phyloP scores from a whole-genome alignment of 345 rosid genomes.

The Excoecaria agallocha region DNA sequence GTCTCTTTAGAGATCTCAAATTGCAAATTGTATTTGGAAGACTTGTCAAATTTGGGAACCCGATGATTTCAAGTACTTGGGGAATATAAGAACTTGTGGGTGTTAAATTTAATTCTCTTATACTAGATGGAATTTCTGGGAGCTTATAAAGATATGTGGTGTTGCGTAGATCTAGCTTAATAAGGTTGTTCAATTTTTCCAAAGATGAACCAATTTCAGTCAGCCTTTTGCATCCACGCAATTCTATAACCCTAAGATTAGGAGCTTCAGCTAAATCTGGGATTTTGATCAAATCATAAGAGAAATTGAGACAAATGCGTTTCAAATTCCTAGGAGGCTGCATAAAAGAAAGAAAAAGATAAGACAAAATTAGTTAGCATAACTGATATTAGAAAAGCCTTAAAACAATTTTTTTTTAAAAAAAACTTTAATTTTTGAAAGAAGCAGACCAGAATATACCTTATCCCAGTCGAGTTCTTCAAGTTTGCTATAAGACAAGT shows the following conservation, averaged over 20 bases:
- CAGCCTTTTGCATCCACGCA: not conserved
- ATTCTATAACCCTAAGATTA: not conserved
- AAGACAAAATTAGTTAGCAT: not conserved
- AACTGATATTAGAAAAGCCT: not conserved
- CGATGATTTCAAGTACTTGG: too few relatives aligned
- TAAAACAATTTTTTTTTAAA: too few relatives aligned
- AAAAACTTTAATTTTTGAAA: not conserved
- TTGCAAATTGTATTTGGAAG: too few relatives aligned
- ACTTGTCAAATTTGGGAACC: too few relatives aligned
- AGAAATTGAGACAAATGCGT: not conserved
- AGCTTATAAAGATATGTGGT: not conserved
- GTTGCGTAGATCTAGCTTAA: not conserved
- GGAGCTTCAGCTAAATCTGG: not conserved
- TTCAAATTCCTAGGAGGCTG: conserved; percentile 11
- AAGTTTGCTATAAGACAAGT: not conserved
- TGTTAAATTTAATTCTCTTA: too few relatives aligned
- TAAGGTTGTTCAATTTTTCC: not conserved
- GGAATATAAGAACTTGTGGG: too few relatives aligned
- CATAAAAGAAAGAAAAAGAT: not conserved
- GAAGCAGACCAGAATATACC: not conserved
- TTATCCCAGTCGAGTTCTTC: conserved; percentile 2
- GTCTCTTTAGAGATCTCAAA: too few relatives aligned
- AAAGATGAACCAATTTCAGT: not conserved
- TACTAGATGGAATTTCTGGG: too few relatives aligned
- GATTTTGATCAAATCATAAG: not conserved